Evolutionary conservation across 768 basidiomycete species (phyloP).

Genomic region (Suillus spraguei): DNA sequence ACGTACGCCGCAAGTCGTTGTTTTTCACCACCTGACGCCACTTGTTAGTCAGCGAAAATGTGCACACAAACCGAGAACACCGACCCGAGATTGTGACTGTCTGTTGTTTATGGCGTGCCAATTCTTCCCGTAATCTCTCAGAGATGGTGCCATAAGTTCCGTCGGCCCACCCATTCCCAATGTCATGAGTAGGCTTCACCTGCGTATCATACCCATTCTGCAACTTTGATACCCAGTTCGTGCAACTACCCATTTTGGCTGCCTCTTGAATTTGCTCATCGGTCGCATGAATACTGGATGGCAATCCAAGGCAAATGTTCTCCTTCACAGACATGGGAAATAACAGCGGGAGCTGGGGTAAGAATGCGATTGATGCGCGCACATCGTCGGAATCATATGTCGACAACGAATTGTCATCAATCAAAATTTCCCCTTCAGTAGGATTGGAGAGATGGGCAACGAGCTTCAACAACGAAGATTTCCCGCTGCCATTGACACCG

Average conservation of each 20-base stretch:
- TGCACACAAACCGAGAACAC: slow-evolving; percentile 9
- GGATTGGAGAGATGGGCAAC: slow-evolving; percentile 52
- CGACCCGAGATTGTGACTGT: slow-evolving; percentile 26
- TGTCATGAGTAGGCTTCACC: slow-evolving; percentile 29
- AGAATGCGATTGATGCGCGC: slow-evolving; percentile 45
- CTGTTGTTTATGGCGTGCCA: slow-evolving; percentile 25
- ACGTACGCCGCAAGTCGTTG: slow-evolving; percentile 54
- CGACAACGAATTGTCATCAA: slow-evolving; percentile 44
- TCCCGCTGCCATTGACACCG: slow-evolving; percentile 32
- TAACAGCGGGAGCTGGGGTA: slow-evolving; percentile 51
- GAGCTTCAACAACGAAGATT: slow-evolving; percentile 45
- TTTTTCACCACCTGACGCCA: slow-evolving; percentile 41
- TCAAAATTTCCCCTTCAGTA: slow-evolving; percentile 42
- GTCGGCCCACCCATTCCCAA: slow-evolving; percentile 23
- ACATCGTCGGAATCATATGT: slow-evolving; percentile 42
- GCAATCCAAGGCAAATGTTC: slow-evolving; percentile 40
- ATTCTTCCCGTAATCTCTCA: slow-evolving; percentile 21
- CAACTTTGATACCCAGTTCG: slow-evolving; percentile 37
- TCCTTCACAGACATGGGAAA: slow-evolving; percentile 51
- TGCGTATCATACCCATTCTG: slow-evolving; percentile 32
- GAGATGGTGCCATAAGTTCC: slow-evolving; percentile 25
- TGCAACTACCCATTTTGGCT: slow-evolving; percentile 33
- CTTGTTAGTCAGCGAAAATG: slow-evolving; percentile 12
- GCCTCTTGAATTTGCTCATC: slow-evolving; percentile 31
- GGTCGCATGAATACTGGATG: slow-evolving; percentile 15